Base-by-base conservation (phyloP, 2,329 filamentous ascomycete genomes). In the Phialophora verrucosa region DNA sequence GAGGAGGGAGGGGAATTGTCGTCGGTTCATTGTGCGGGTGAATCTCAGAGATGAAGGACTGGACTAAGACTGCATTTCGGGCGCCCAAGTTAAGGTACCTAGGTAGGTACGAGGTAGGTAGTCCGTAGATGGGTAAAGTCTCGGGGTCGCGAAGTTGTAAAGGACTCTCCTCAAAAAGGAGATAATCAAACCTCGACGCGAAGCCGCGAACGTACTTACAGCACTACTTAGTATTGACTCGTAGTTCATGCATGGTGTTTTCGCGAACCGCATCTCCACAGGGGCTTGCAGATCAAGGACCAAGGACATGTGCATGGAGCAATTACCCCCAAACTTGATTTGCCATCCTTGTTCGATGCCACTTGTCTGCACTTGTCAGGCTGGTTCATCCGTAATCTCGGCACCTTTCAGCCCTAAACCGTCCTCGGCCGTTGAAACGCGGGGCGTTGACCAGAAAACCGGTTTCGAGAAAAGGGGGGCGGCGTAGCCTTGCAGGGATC, bases 401-500 rank as follows among this genome's bases (percentile, higher is more conserved):
- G 50, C 60, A 55, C 17, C 29, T 35, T 25, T 42, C 27, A 59
- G 42, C 29, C 55, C 44, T 53, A 53, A 17, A 20, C 62, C 56
- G 56, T 59, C 53, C 32, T n/a, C n/a, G 50, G 20, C 55, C 47
- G 55, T 54, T 64, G 55, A 64, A 64, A 64, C 55, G n/a, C 32
- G 62, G 62, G 56, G 62, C 44, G 25, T 44, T 12, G 27, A 56
- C 31, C 23, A 29, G 23, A 49, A 64, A 64, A 55, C 62, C 47
- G 62, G 62, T 64, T 64, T 59, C 31, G 11, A 11, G 44, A 51
- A 31, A 51, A 44, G 29, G n/a, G 29, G 32, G 2, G 10, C 38
- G 38, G n/a, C 35, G 25, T 14, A 64, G 57, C 49, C 44, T 31
- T 38, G n/a, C 62, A 64, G 57, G 62, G 62, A 64, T 64, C 62